Conservation (phyloP, 2,329 filamentous ascomycete species). For the Cytospora schulzeri region DNA sequence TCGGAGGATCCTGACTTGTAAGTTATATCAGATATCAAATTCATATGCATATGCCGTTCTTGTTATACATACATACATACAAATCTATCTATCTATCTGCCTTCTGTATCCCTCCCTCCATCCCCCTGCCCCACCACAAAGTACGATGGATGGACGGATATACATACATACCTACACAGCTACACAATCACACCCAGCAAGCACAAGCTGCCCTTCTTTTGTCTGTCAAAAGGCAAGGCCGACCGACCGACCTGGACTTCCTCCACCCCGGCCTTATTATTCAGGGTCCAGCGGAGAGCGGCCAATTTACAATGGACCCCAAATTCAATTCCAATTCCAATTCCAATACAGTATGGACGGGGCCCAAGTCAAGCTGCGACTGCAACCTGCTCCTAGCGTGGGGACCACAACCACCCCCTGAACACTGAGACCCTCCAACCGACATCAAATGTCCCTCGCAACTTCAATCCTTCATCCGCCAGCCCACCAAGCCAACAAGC, state of each 20-base stretch:
- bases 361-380: constrained; percentile 1
- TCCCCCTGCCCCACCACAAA: neutral
- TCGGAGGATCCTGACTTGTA: constrained; percentile 49
- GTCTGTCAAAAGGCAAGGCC: neutral
- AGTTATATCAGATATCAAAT: constrained; percentile 35
- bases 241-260: no score
- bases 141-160: no score
- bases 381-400: constrained; percentile 23
- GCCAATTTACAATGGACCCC: constrained; percentile 17
- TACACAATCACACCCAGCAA: no score
- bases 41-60: constrained; percentile 29
- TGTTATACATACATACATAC: no score
- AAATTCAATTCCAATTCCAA: constrained; percentile 14
- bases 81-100: no score
- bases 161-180: no score
- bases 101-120: no score
- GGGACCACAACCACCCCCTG: constrained; percentile 16
- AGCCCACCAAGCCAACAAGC: neutral
- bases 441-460: neutral
- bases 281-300: constrained; percentile 1
- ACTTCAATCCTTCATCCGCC: neutral
- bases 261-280: neutral
- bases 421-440: constrained; percentile 14
- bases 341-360: neutral
- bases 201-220: no score